Conservation (phyloP, 768 basidiomycete species). For the Amanita exitialis region DNA sequence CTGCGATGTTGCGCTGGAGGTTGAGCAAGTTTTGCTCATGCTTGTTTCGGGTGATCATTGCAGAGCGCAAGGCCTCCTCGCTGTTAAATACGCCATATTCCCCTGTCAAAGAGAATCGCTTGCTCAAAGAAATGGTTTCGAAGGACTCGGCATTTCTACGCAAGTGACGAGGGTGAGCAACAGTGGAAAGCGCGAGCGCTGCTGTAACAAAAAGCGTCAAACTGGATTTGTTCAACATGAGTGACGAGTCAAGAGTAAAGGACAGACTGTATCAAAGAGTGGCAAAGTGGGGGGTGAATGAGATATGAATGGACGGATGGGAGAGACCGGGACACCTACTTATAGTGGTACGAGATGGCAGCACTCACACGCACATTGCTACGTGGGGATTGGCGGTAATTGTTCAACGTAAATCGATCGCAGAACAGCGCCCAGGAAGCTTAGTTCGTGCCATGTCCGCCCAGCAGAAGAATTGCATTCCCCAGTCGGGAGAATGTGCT, state of each 20-base stretch:
- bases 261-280: neutral
- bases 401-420: no score
- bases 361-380: no score
- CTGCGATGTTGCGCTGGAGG: constrained; percentile 8
- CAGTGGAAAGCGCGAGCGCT: neutral
- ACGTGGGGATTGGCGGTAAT: no score
- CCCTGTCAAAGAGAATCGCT: neutral
- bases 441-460: no score
- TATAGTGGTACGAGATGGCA: constrained; percentile 7
- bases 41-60: constrained; percentile 12
- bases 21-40: constrained; percentile 16
- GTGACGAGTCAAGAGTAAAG: neutral
- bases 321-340: neutral
- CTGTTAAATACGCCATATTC: constrained; percentile 3
- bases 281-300: neutral
- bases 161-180: neutral
- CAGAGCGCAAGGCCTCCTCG: constrained; percentile 11
- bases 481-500: no score
- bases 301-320: neutral
- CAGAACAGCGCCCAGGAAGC: no score
- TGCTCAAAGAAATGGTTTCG: neutral
- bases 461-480: no score
- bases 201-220: neutral
- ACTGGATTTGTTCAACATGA: neutral
- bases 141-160: neutral